Percentiles rank a stretch among this genome's conserved stretches.
phyloP scores from a whole-genome alignment of 2,329 filamentous ascomycete genomes.

The Ophiostoma sp. region DNA sequence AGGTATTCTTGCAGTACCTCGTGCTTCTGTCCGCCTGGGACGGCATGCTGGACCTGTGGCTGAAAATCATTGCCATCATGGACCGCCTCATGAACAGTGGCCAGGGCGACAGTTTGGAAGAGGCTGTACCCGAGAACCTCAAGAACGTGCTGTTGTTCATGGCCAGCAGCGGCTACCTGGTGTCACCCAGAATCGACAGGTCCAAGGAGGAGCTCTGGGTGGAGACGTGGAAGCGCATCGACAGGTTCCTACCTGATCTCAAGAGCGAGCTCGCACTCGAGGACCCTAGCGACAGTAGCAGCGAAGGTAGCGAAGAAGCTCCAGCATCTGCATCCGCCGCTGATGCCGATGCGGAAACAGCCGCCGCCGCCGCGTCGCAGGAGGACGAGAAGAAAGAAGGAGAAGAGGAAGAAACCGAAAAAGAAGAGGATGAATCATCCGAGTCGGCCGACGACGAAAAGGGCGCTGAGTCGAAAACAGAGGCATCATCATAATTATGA shows the following conservation, averaged over 20 bases:
- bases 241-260: constrained; percentile 58
- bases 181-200: constrained; percentile 57
- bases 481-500: background rate
- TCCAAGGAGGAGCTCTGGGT: constrained; percentile 53
- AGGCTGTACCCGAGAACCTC: constrained; percentile 88
- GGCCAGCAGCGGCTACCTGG: constrained; percentile 79
- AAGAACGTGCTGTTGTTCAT: constrained; percentile 97
- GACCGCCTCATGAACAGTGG: constrained; percentile 95
- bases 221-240: constrained; percentile 61
- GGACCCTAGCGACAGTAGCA: constrained; percentile 25
- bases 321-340: background rate
- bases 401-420: background rate
- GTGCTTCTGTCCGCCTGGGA: constrained; percentile 79
- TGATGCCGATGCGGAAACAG: background rate
- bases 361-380: background rate
- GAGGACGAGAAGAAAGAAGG: background rate
- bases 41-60: constrained; percentile 86
- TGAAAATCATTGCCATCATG: constrained; percentile 88
- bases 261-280: constrained; percentile 53
- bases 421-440: background rate
- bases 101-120: constrained; percentile 83
- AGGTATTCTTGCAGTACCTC: constrained; percentile 91
- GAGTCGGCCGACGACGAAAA: background rate
- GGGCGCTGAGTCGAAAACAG: background rate
- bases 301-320: background rate